Conservation (phyloP, 805 yeast species). For the Wickerhamomyces kurtzmanii region DNA sequence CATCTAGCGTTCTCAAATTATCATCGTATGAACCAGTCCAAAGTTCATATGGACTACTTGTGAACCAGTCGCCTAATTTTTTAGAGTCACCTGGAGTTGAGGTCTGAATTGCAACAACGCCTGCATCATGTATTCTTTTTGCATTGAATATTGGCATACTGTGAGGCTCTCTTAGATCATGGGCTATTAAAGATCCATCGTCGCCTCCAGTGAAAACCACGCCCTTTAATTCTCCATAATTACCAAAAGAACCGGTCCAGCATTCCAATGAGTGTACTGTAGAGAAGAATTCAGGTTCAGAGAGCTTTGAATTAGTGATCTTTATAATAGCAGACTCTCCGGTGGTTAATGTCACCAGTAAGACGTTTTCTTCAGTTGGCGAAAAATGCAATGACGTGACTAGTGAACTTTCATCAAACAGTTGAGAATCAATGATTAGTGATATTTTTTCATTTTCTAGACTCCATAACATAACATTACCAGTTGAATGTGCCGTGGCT, state of each 20-base stretch:
- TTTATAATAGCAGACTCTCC: slow-evolving; percentile 47
- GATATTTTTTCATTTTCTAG: slow-evolving; percentile 13
- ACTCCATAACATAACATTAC: slow-evolving; percentile 61
- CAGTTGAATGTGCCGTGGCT: slow-evolving; percentile 73
- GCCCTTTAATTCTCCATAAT: slow-evolving; percentile 35
- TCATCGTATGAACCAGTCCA: slow-evolving; percentile 96
- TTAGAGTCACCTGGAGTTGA: slow-evolving; percentile 27
- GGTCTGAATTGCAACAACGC: slow-evolving; percentile 75
- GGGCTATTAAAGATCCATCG: slow-evolving; percentile 67
- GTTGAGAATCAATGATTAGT: slow-evolving; percentile 23
- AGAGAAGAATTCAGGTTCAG: slow-evolving; percentile 14
- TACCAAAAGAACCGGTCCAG: slow-evolving; percentile 79
- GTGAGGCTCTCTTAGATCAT: slow-evolving; percentile 42
- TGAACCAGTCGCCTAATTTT: slow-evolving; percentile 31
- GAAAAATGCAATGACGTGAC: slow-evolving; percentile 60
- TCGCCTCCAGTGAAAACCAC: slow-evolving; percentile 87
- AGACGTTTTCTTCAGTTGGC: slow-evolving; percentile 23
- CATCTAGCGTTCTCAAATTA: slow-evolving; percentile 54
- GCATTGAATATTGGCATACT: slow-evolving; percentile 23
- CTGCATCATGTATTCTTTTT: slow-evolving; percentile 73
- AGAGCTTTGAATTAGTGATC: slow-evolving; percentile 8
- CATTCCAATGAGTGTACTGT: slow-evolving; percentile 66
- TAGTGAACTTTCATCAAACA: slow-evolving; percentile 39
- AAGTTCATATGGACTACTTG: slow-evolving; percentile 32
- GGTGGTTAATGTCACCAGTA: slow-evolving; percentile 56